Evolutionary conservation across 306 rosid species (phyloP), one percentile per base, ranked within the genome.

Genomic region (Vigna mungo): DNA sequence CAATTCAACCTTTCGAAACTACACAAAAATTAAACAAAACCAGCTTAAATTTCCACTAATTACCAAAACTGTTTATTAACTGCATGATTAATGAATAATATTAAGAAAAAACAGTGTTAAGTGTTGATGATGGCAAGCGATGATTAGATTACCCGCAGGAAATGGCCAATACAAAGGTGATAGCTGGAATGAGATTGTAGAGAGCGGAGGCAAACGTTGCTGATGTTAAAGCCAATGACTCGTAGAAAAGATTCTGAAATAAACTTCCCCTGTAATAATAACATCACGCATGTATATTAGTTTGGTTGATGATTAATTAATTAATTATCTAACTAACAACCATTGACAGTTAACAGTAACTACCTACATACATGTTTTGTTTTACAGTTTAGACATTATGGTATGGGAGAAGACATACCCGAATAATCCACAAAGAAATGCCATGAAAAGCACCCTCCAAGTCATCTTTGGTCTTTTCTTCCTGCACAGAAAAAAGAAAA

Each of bases 401-500:
- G 27, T 25, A 25, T 25, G 15, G 15, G 48, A 43, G 14, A 43
- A 43, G 34, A 82, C 79, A 18, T 84, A 90, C 96, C 96, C 96
- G 36, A 90, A 80, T 60, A 90, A 73, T 23, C 90, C 95, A 27
- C 85, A 85, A 3, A 90, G 70, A 78, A 82, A 88, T 66, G 83
- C 84, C 76, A 85, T 87, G 68, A 85, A 72, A 21, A 90, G 70
- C 39, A 88, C 83, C 9, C 71, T 81, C 87, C 86, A 84, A 52
- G 87, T 80, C 4, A 90, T 49, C 71, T 85, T 85, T 15, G 88
- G 84, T 60, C 90, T 84, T 52, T 68, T 85, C 1, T 84, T 88
- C 84, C 93, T 87, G 84, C 13, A 61, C 10, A 16, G 52, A 21
- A 17, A 15, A 18, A 3, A 44, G 48, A 18, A 17, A 21, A 39